phyloP scores from a whole-genome alignment of 176 grass and related monocot genomes.

The Cymbopogon citratus region DNA sequence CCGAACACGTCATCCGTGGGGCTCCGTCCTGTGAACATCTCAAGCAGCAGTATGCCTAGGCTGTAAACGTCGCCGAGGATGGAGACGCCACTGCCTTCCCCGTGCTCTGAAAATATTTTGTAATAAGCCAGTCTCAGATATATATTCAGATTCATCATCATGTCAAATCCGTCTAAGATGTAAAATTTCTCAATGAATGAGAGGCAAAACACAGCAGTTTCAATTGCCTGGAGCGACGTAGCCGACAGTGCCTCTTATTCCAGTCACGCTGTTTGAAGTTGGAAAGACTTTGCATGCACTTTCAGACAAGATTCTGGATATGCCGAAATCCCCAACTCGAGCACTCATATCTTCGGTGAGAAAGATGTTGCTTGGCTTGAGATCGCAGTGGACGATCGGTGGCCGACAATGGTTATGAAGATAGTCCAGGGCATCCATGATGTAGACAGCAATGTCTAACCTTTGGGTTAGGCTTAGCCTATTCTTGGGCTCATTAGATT shows the following conservation, averaged over 20 bases:
- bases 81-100: not conserved
- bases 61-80: not conserved
- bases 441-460: not conserved
- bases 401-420: not conserved
- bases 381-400: slow-evolving; percentile 43
- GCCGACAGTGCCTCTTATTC: slow-evolving; percentile 28
- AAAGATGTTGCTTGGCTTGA: slow-evolving; percentile 49
- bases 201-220: not conserved
- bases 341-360: slow-evolving; percentile 36
- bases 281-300: not conserved
- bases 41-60: not conserved
- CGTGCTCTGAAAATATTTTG: not conserved
- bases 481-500: not conserved
- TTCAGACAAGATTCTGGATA: slow-evolving; percentile 28
- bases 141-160: too few species aligned
- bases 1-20: not conserved
- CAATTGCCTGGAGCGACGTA: slow-evolving; percentile 37
- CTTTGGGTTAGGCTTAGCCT: not conserved
- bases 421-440: not conserved
- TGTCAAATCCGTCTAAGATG: too few species aligned
- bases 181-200: too few species aligned
- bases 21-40: not conserved
- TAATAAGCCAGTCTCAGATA: not conserved
- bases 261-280: not conserved
- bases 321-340: slow-evolving; percentile 33